phyloP scores from a whole-genome alignment of 2,329 filamentous ascomycete genomes.

The Pseudofabraea citricarpa region DNA sequence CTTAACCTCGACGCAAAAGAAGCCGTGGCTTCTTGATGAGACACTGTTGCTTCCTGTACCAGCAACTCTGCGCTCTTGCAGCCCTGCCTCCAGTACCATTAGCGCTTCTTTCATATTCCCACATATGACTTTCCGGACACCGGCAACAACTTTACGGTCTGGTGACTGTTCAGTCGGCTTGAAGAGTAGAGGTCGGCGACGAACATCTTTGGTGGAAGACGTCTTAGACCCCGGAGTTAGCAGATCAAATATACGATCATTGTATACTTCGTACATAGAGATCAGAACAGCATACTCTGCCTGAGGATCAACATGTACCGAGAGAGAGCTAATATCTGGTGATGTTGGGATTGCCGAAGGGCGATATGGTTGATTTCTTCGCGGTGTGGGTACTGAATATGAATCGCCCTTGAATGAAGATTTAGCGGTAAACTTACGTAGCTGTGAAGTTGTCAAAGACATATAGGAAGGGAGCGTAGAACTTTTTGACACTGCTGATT shows the following conservation, averaged over 20 bases:
- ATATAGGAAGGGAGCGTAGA: slow-evolving; percentile 23
- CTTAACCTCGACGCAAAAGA: slow-evolving; percentile 94
- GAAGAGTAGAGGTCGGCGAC: slow-evolving; percentile 81
- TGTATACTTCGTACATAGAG: slow-evolving; percentile 99
- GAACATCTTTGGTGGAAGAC: slow-evolving; percentile 61
- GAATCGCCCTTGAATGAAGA: slow-evolving; percentile 46
- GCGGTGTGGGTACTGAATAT: slow-evolving; percentile 49
- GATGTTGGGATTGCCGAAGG: slow-evolving; percentile 67
- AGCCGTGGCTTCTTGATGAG: slow-evolving; percentile 89
- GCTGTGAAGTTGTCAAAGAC: slow-evolving; percentile 23
- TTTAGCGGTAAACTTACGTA: slow-evolving; percentile 29
- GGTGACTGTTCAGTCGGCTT: slow-evolving; percentile 85
- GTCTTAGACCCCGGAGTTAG: slow-evolving; percentile 60
- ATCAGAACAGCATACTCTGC: slow-evolving; percentile 84
- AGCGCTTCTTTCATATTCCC: slow-evolving; percentile 76
- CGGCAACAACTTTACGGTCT: slow-evolving; percentile 91
- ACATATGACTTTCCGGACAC: slow-evolving; percentile 86
- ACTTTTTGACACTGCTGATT: slow-evolving; percentile 10
- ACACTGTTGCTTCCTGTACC: slow-evolving; percentile 92
- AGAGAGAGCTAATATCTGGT: slow-evolving; percentile 69
- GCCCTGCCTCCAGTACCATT: slow-evolving; percentile 82
- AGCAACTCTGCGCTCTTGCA: slow-evolving; percentile 81
- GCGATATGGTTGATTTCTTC: slow-evolving; percentile 58
- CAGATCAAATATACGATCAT: slow-evolving; percentile 94
- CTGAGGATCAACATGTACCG: slow-evolving; percentile 59